Evolutionary conservation across 2,329 filamentous ascomycete genomes (phyloP).

Genomic region (Colletotrichum sansevieriae): DNA sequence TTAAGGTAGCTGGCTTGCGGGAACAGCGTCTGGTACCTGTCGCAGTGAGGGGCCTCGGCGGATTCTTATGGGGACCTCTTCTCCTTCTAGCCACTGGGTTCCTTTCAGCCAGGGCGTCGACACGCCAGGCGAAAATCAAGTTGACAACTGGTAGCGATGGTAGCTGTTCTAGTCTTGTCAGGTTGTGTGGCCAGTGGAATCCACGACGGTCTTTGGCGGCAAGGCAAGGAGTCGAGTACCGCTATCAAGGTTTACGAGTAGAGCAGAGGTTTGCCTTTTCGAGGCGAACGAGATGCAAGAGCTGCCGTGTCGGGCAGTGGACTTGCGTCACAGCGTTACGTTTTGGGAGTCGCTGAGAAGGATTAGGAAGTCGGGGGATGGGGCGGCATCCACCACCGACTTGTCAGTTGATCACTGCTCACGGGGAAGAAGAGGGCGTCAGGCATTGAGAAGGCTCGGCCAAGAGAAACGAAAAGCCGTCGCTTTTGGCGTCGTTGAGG

Average conservation of each 20-base stretch:
- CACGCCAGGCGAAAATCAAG: conserved; percentile 7
- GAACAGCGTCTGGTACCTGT: conserved; percentile 35
- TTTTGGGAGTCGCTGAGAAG: conserved; percentile 34
- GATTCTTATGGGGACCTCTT: too few species aligned
- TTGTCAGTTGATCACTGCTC: conserved; percentile 31
- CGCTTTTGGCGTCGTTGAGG: conserved; percentile 32
- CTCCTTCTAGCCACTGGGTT: conserved; percentile 1
- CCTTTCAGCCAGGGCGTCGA: conserved; percentile 1
- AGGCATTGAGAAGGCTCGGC: conserved; percentile 11
- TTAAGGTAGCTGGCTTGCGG: conserved; percentile 22
- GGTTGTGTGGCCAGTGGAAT: not conserved
- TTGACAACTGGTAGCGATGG: conserved; percentile 22
- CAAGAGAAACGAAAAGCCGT: conserved; percentile 1
- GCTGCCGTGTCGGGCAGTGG: conserved; percentile 17
- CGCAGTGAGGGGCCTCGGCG: not conserved
- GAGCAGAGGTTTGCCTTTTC: not conserved
- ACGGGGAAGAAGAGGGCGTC: conserved; percentile 5
- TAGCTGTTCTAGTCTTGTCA: conserved; percentile 16
- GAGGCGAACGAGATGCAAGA: conserved; percentile 22
- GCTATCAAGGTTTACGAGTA: too few species aligned
- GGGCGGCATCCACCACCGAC: conserved; percentile 18
- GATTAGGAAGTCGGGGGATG: conserved; percentile 28
- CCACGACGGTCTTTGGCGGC: conserved; percentile 16
- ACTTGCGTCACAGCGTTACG: conserved; percentile 28
- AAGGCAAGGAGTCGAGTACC: not conserved